These are phyloP conservation scores for Paecilomyces sp. DNA, from an alignment of 2,329 filamentous ascomycete species.

Conservation along the genomic window DNA sequence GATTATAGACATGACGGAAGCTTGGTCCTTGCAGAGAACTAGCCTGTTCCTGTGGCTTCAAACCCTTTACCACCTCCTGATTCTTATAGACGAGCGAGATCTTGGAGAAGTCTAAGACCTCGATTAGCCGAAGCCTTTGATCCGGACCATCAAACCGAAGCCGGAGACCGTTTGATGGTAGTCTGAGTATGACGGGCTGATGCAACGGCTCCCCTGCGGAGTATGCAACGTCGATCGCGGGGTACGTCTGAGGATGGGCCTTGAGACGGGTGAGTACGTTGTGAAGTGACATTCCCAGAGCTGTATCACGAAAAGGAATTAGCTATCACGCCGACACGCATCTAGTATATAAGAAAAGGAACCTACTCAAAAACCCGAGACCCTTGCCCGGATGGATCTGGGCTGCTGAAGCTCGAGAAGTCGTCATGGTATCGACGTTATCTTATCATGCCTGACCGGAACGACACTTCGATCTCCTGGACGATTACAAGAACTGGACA, in stretches of 20 bases:
- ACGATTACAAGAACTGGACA: not conserved
- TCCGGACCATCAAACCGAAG: conserved; percentile 91
- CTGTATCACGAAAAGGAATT: conserved; percentile 38
- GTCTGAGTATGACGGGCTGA: conserved; percentile 65
- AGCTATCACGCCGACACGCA: not conserved
- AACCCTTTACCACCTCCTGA: conserved; percentile 64
- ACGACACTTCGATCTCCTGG: not conserved
- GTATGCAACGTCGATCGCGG: conserved; percentile 75
- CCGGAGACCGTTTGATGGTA: conserved; percentile 81
- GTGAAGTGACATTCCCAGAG: conserved; percentile 84
- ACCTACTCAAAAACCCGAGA: conserved; percentile 54
- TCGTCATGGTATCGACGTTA: conserved; percentile 23
- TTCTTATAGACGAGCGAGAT: conserved; percentile 75
- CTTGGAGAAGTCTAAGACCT: conserved; percentile 84
- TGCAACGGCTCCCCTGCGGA: conserved; percentile 67
- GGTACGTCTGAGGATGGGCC: conserved; percentile 74
- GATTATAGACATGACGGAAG: conserved; percentile 86
- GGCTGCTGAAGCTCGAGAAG: conserved; percentile 34
- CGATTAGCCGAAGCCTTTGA: conserved; percentile 82
- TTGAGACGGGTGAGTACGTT: conserved; percentile 83
- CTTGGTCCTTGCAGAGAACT: conserved; percentile 54
- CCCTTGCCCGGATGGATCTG: conserved; percentile 61
- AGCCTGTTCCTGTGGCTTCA: conserved; percentile 25
- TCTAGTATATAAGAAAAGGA: conserved; percentile 8
- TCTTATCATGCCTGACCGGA: conserved; percentile 5